A percentile compares a stretch with the other conserved stretches of the same genome.
Evolutionary conservation across 306 rosid genomes (phyloP).

Genomic region (Spatholobus suberectus): DNA sequence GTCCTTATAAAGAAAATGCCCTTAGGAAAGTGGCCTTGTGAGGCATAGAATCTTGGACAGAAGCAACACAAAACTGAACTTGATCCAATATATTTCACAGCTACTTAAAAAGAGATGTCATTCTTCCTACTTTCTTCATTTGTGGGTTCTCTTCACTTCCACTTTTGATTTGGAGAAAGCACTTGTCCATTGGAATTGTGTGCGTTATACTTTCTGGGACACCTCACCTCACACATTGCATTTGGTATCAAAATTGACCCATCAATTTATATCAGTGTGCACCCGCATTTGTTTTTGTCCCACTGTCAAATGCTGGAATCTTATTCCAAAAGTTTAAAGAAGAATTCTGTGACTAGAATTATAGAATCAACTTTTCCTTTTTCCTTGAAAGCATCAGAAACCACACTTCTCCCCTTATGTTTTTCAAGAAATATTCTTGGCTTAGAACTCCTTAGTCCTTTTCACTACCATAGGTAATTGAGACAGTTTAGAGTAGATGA

Average conservation of each 20-base stretch:
- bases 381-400: conserved; percentile 49
- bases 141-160: conserved; percentile 36
- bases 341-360: conserved; percentile 43
- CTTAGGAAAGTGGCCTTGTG: conserved; percentile 30
- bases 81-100: conserved; percentile 51
- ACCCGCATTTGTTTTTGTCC: conserved; percentile 43
- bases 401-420: conserved; percentile 39
- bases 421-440: conserved; percentile 47
- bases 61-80: conserved; percentile 35
- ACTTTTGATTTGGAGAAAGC: conserved; percentile 42
- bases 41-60: conserved; percentile 57
- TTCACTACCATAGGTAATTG: conserved; percentile 44
- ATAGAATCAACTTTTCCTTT: conserved; percentile 44
- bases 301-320: conserved; percentile 51
- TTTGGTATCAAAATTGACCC: conserved; percentile 42
- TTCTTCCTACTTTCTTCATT: conserved; percentile 48
- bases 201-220: conserved; percentile 31
- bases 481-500: neutral
- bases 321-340: conserved; percentile 47
- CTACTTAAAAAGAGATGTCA: conserved; percentile 46
- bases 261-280: conserved; percentile 30
- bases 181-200: conserved; percentile 41
- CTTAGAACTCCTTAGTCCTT: conserved; percentile 39
- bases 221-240: conserved; percentile 46
- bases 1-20: conserved; percentile 59